Evolutionary conservation across 306 rosid species (phyloP), one percentile per base, ranked within the genome.

Genomic region (Heteromeles arbutifolia): DNA sequence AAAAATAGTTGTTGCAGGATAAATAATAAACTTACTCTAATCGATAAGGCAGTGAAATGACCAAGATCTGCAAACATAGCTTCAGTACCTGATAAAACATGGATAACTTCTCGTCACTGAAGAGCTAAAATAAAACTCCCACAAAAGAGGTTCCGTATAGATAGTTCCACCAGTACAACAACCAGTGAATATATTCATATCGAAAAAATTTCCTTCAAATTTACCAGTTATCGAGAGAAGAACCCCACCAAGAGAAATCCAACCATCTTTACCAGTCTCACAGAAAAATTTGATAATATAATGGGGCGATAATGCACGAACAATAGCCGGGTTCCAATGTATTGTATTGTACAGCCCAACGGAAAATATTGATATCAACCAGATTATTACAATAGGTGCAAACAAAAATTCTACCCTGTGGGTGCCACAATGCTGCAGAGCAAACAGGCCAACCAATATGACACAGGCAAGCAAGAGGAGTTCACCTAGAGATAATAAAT

Each of bases 61-160:
- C 96, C 96, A 82, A 92, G 97, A 87, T 90, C 97, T 8, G 96
- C 97, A 86, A 83, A 92, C 96, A 90, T 92, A 52, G 97, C 97
- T 79, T 92, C 97, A 28, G 96, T 86, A 79, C 97, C 97, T 92
- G 83, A 78, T 22, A 41, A 72, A 74, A 72, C 74, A 58, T 29
- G 54, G 14, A 79, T 57, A 66, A 54, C 69, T 32, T 44, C 22
- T 54, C 24, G 52, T 11, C 24, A 59, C 53, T 57, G 58, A 59
- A 50, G 53, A 74, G 68, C 65, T 54, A 80, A 80, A 74, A 57
- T 48, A 62, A 15, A 58, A 61, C 21, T 45, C 22, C 37, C 25
- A 64, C 54, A 43, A 63, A 68, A 74, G 67, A 43, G 76, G 78
- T 71, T 39, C 71, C 67, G 65, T 45, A 69, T 34, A 78, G 65